Percentiles rank a stretch among this genome's conserved stretches.
Evolutionary conservation across 2,329 filamentous ascomycete species (phyloP).

Genomic region (Lecanosticta acicola): DNA sequence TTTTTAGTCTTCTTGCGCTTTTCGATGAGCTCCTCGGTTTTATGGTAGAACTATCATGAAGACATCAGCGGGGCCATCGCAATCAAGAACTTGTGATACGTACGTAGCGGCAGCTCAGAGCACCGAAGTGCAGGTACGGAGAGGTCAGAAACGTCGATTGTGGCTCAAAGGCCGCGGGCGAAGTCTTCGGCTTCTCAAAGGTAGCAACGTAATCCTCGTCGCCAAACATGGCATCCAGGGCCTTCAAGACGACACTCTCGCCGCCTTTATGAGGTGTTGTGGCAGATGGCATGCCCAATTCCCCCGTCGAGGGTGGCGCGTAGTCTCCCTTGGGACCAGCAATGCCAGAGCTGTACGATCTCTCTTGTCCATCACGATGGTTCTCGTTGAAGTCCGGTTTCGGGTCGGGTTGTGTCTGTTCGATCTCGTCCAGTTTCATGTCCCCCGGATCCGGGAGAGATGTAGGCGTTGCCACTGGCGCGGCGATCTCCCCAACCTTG

Average conservation of each 20-base stretch:
- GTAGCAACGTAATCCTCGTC: conserved; percentile 64
- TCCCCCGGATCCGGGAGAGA: conserved; percentile 60
- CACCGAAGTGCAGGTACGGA: conserved; percentile 69
- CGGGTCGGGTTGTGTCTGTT: conserved; percentile 49
- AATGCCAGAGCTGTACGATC: conserved; percentile 52
- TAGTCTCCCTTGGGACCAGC: conserved; percentile 65
- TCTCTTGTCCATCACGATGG: conserved; percentile 51
- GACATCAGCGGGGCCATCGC: not conserved
- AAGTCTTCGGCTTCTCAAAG: conserved; percentile 71
- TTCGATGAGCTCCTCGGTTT: conserved; percentile 57
- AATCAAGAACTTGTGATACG: not conserved
- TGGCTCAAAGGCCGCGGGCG: conserved; percentile 66
- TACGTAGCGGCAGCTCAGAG: conserved; percentile 57
- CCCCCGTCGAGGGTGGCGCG: conserved; percentile 62
- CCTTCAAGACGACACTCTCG: conserved; percentile 58
- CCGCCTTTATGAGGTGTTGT: conserved; percentile 65
- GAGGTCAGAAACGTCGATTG: conserved; percentile 69
- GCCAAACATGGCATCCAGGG: conserved; percentile 54
- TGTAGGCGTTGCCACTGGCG: conserved; percentile 56
- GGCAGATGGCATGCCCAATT: conserved; percentile 61
- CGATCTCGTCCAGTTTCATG: conserved; percentile 49
- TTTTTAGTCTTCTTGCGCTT: conserved; percentile 53
- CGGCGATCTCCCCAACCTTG: conserved; percentile 57
- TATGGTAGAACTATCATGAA: conserved; percentile 57
- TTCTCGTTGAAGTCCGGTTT: conserved; percentile 57